These are phyloP conservation scores for Cutaneotrichosporon cutaneum DNA, from an alignment of 1,284 basidiomycete species.

Conservation along the genomic window DNA sequence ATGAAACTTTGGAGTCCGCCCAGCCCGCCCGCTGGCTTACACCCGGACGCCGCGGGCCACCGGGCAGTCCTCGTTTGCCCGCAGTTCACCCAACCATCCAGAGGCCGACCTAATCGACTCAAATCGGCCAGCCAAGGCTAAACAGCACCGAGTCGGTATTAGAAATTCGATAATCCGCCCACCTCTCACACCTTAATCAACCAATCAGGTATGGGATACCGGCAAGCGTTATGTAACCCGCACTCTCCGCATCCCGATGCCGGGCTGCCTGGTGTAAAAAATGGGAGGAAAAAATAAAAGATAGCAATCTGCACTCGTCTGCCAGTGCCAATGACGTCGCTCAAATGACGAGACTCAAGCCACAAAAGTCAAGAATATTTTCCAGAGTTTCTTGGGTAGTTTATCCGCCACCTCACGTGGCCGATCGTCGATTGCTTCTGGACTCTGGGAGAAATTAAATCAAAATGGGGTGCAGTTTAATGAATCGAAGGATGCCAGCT, in stretches of 20 bases:
- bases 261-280: not conserved
- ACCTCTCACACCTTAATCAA: not conserved
- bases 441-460: not conserved
- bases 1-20: not conserved
- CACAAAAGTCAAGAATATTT: not conserved
- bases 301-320: not conserved
- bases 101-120: not conserved
- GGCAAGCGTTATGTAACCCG: not conserved
- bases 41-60: no score
- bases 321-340: not conserved
- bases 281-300: not conserved
- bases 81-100: not conserved
- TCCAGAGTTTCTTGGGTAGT: no score
- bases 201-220: not conserved
- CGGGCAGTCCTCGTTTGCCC: no score
- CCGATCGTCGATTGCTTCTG: not conserved
- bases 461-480: not conserved
- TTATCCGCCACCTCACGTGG: not conserved
- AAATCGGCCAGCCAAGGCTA: not conserved
- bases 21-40: not conserved
- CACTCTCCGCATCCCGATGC: not conserved
- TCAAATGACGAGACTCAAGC: not conserved
- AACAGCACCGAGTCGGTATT: not conserved
- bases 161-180: slow-evolving; percentile 5
- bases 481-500: not conserved